Percentiles rank a stretch among this genome's conserved stretches.
Conservation (phyloP, 169 alveolate species). For the Prorocentrum cordatum region DNA sequence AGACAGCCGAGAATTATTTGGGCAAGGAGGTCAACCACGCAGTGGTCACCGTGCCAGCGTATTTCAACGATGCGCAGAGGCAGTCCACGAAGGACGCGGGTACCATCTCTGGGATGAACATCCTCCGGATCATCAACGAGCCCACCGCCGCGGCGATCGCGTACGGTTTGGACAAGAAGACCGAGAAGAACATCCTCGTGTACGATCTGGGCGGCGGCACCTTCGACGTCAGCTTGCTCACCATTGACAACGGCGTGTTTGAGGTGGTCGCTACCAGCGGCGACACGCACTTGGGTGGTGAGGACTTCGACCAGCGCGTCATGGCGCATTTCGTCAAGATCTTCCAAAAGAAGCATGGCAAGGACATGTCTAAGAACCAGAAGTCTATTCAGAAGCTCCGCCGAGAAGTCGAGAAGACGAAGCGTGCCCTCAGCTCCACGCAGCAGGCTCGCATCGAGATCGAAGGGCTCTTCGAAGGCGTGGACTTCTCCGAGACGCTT, state of each 20-base stretch:
- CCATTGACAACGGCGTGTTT: conserved; percentile 92
- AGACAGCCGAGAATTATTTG: conserved; percentile 93
- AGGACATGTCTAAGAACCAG: conserved; percentile 86
- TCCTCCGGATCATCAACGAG: conserved; percentile 94
- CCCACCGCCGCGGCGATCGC: conserved; percentile 99
- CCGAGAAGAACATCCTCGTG: conserved; percentile 91
- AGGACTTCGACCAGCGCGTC: conserved; percentile 79
- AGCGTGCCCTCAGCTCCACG: conserved; percentile 83
- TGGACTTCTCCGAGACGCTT: too few relatives aligned
- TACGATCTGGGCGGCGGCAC: conserved; percentile 98
- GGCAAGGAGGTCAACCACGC: conserved; percentile 89
- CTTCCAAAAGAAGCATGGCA: conserved; percentile 87
- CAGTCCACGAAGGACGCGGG: conserved; percentile 93
- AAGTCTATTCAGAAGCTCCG: conserved; percentile 78
- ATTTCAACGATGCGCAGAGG: conserved; percentile 99
- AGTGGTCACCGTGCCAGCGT: conserved; percentile 83
- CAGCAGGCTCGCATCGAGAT: conserved; percentile 88
- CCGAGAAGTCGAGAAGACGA: conserved; percentile 84
- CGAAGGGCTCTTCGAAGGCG: too few relatives aligned
- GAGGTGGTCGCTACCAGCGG: conserved; percentile 97
- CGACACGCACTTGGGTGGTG: conserved; percentile 99
- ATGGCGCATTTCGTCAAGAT: conserved; percentile 90
- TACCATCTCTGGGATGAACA: conserved; percentile 94
- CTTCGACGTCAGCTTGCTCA: conserved; percentile 92
- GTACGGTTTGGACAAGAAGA: conserved; percentile 95